These are phyloP conservation scores for Paramecium pentaurelia DNA, from an alignment of 73 alveolate genomes.

Conservation along the genomic window DNA sequence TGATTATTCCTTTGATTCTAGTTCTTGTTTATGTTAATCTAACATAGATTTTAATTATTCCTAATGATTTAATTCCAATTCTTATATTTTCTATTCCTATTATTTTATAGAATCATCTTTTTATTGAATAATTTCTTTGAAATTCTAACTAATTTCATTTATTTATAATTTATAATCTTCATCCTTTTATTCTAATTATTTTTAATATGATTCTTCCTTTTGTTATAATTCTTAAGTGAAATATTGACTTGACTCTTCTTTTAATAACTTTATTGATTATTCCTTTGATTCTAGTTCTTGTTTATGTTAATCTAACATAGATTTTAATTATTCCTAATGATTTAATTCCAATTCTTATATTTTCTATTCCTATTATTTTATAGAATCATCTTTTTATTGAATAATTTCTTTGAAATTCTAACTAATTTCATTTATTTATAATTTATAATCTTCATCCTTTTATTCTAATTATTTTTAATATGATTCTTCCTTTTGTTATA, in stretches of 20 bases:
- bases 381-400: neutral
- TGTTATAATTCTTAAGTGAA: neutral
- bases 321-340: neutral
- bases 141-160: neutral
- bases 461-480: neutral
- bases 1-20: no score
- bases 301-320: neutral
- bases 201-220: neutral
- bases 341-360: neutral
- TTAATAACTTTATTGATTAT: neutral
- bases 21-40: no score
- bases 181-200: neutral
- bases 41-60: no score
- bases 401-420: neutral
- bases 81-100: neutral
- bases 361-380: neutral
- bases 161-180: neutral
- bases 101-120: neutral
- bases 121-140: no score
- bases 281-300: neutral
- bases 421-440: neutral
- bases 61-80: neutral
- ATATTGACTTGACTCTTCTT: neutral
- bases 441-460: neutral
- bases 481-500: neutral